phyloP scores from a whole-genome alignment of 495 filamentous ascomycete species.

The Barbatosphaeria neglecta region DNA sequence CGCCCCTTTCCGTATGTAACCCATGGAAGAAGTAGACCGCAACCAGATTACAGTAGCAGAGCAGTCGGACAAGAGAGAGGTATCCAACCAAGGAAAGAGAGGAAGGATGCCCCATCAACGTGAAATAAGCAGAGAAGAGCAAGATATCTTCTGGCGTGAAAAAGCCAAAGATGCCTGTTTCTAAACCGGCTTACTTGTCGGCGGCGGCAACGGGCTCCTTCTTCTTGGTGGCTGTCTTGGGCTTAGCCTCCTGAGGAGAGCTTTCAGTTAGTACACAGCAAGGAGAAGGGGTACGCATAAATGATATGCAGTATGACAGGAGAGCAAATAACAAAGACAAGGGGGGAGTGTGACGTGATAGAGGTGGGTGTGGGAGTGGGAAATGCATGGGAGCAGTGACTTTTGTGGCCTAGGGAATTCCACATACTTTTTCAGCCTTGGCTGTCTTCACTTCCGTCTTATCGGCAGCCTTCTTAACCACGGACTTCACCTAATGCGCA shows the following conservation, averaged over 20 bases:
- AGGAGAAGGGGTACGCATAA: too few relatives aligned
- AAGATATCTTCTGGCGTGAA: neutral
- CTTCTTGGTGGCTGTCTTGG: constrained; percentile 30
- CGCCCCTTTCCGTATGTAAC: too few relatives aligned
- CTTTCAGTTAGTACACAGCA: constrained; percentile 4
- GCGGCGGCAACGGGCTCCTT: constrained; percentile 17
- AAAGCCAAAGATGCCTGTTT: neutral
- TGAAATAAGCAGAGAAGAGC: too few relatives aligned
- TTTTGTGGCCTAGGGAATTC: constrained; percentile 5
- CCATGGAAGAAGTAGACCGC: too few relatives aligned
- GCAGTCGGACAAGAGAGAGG: too few relatives aligned
- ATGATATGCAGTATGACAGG: neutral
- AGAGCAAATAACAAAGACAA: neutral
- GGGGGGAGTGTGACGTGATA: neutral
- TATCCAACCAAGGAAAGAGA: neutral
- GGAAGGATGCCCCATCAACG: too few relatives aligned
- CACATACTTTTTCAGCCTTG: constrained; percentile 12
- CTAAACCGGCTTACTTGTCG: constrained; percentile 10
- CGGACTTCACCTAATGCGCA: constrained; percentile 30
- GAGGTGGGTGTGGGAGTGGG: neutral
- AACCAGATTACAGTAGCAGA: too few relatives aligned
- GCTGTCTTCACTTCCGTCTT: neutral
- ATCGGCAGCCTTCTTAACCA: constrained; percentile 30
- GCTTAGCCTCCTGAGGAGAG: constrained; percentile 16
- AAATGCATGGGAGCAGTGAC: neutral